Percentiles rank a stretch among this genome's conserved stretches.
Conservation (phyloP, 805 yeast species). For the Candida mattraensis region DNA sequence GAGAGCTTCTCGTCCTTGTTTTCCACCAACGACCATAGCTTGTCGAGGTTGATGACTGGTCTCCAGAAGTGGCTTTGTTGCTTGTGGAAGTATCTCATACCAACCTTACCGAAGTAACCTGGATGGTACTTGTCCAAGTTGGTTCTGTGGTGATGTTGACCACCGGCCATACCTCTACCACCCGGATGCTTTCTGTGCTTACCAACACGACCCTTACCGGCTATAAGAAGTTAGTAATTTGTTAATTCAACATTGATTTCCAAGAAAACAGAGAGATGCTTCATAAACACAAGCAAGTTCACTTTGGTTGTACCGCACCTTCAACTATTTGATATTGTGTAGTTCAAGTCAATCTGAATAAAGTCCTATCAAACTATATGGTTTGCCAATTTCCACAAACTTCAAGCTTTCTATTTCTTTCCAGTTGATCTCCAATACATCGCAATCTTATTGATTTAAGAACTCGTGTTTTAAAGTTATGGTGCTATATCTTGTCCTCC, state of each 20-base stretch:
- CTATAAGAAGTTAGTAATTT: slow-evolving; percentile 40
- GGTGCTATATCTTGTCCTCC: too few species aligned
- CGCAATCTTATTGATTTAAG: too few species aligned
- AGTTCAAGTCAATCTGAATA: too few species aligned
- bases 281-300: too few species aligned
- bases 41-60: slow-evolving; percentile 97
- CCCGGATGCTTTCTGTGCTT: slow-evolving; percentile 99
- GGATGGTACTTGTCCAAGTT: slow-evolving; percentile 99
- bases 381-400: too few species aligned
- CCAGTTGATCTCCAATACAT: too few species aligned
- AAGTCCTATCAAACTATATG: too few species aligned
- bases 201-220: slow-evolving; percentile 99
- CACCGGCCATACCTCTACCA: slow-evolving; percentile 99
- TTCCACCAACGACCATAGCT: slow-evolving; percentile 96
- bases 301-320: too few species aligned
- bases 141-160: slow-evolving; percentile 99
- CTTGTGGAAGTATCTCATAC: slow-evolving; percentile 99
- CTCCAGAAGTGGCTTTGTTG: slow-evolving; percentile 94
- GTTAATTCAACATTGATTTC: background rate
- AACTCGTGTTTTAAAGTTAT: too few species aligned
- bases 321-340: too few species aligned
- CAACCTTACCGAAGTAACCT: slow-evolving; percentile 99
- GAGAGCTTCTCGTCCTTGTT: slow-evolving; percentile 92
- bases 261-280: too few species aligned
- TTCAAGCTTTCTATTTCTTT: too few species aligned